Evolutionary conservation across 83 land plant species (phyloP), one percentile per base, ranked within the genome.

Genomic region (Larix sibirica): DNA sequence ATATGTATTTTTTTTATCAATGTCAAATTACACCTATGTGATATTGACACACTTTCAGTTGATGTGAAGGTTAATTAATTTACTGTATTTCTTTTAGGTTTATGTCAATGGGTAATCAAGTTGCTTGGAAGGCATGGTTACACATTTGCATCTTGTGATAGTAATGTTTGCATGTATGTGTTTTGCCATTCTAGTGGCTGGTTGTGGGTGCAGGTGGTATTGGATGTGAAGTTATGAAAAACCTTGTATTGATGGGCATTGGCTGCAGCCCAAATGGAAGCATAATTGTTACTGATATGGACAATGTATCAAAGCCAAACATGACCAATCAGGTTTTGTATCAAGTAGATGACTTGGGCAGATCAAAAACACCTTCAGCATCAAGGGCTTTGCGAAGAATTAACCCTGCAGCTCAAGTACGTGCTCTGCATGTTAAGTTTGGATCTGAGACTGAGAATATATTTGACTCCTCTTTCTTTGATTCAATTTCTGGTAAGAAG

Each of bases 131-230:
- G 3, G 26, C 42, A 38, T n/a, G 10, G n/a, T 71, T 71, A 20
- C 23, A 71, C 50, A 71, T 40, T 71, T 73, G 44, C 21, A 18
- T 40, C 38, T 73, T 67, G 24, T 20, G 56, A 28, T 85, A 61
- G 79, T 60, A 16, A 38, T 71, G 17, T 44, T 85, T 14, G 58
- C 28, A 62, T 60, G 31, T 50, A 77, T 58, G 16, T 54, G 80
- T 54, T 24, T 42, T 77, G 80, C 80, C 40, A 23, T 77, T 54
- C 77, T 87, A 90, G 91, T 90, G 91, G 91, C 88, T 90, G 65
- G 91, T 90, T 71, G 90, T 90, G 23, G 91, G 91, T n/a, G 91
- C 91, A 68, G 91, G 91, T 68, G 90, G 91, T 10, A 77, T 90
- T 61, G 91, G 91, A 31, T 90, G 85, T 69, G 91, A 90, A 79